Conservation (phyloP, 768 basidiomycete genomes). For the Russula compacta region DNA sequence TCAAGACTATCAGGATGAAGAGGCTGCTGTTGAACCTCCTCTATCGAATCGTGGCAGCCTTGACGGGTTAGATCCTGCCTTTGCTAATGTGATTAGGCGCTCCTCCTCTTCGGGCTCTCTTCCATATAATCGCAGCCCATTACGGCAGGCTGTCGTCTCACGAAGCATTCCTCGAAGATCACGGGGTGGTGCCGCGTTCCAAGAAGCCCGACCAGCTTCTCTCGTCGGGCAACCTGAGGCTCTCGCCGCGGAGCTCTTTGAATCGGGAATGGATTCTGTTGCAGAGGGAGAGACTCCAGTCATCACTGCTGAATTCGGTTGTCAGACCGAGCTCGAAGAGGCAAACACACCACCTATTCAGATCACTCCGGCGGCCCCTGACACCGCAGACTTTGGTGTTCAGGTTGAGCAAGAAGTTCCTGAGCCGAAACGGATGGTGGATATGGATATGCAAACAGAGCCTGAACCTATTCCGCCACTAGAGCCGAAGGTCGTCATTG, state of each 20-base stretch:
- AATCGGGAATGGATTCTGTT: constrained; percentile 37
- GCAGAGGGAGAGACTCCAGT: constrained; percentile 29
- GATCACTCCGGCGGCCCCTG: constrained; percentile 24
- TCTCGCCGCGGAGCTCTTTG: constrained; percentile 53
- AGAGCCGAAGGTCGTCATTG: constrained; percentile 6
- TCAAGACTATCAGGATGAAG: constrained; percentile 27
- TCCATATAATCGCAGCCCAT: constrained; percentile 45
- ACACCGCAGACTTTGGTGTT: constrained; percentile 27
- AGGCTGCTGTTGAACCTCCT: constrained; percentile 30
- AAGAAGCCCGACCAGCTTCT: constrained; percentile 60
- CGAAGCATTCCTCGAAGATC: constrained; percentile 43
- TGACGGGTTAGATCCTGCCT: constrained; percentile 82
- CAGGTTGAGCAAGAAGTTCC: constrained; percentile 26
- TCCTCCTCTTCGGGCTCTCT: constrained; percentile 34
- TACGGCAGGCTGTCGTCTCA: constrained; percentile 49
- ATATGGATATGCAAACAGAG: constrained; percentile 29
- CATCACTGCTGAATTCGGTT: constrained; percentile 52
- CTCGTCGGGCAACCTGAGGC: constrained; percentile 66
- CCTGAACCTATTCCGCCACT: constrained; percentile 14
- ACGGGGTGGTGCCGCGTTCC: constrained; percentile 60
- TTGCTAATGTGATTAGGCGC: constrained; percentile 69
- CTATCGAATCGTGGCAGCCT: constrained; percentile 60
- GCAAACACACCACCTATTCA: constrained; percentile 26
- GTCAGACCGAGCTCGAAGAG: constrained; percentile 52
- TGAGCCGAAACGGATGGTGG: constrained; percentile 15